Evolutionary conservation across 2,329 filamentous ascomycete species (phyloP).

Genomic region (Venturiaceae sp.): DNA sequence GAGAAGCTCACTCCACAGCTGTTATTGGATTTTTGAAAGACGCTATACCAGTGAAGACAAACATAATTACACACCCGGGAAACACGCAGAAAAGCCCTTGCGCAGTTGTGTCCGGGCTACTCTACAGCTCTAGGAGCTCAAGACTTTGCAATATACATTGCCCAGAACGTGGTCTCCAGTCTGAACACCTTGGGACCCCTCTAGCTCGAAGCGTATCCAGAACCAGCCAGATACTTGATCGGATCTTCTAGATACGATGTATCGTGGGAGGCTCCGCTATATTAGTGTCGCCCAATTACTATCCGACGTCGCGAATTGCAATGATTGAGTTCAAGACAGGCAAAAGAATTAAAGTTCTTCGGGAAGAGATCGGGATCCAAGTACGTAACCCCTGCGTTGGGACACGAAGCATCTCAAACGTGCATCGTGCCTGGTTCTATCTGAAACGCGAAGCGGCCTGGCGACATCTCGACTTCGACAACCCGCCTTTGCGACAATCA

Average conservation of each 20-base stretch:
- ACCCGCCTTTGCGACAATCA: background rate
- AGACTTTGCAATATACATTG: too few species aligned
- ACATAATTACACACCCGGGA: too few species aligned
- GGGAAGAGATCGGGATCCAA: background rate
- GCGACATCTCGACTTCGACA: background rate
- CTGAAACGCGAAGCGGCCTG: background rate
- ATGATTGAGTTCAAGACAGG: background rate
- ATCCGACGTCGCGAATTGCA: background rate
- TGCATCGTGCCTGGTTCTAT: background rate
- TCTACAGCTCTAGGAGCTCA: too few species aligned
- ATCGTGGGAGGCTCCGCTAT: too few species aligned
- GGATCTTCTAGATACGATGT: too few species aligned
- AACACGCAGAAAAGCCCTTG: too few species aligned
- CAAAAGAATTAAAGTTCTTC: background rate
- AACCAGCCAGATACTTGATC: background rate
- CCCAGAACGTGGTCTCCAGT: too few species aligned
- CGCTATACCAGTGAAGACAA: background rate
- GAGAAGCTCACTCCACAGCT: constrained; percentile 82
- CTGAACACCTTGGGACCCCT: too few species aligned
- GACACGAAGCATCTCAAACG: background rate
- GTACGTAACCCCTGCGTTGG: background rate
- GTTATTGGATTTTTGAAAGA: constrained; percentile 65
- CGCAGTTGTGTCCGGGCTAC: too few species aligned
- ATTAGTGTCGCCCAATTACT: background rate
- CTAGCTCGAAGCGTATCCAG: too few species aligned